Conservation (phyloP, 2,329 filamentous ascomycete species). For the Fusarium sp. region DNA sequence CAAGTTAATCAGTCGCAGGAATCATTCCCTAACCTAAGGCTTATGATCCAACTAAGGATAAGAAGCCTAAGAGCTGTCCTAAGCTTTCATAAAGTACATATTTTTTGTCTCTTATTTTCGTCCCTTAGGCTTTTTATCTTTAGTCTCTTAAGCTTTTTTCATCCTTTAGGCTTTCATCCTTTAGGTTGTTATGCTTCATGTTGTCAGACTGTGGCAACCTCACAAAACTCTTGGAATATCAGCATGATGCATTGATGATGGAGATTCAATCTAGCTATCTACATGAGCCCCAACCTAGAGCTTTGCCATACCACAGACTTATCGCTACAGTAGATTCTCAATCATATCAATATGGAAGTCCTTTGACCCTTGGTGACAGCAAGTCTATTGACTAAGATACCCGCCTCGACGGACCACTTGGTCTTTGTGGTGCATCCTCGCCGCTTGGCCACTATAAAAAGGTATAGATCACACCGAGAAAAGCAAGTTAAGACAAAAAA, state of each 20-base stretch:
- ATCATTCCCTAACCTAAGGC: background rate
- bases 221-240: background rate
- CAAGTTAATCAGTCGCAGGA: too few relatives aligned
- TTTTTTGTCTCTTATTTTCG: too few relatives aligned
- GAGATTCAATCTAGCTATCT: background rate
- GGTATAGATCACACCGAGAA: background rate
- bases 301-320: background rate
- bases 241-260: background rate
- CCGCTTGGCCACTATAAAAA: conserved; percentile 1
- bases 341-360: background rate
- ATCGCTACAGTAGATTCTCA: background rate
- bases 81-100: too few relatives aligned
- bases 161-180: too few relatives aligned
- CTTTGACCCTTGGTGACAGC: background rate
- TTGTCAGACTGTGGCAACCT: too few relatives aligned
- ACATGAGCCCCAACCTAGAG: background rate
- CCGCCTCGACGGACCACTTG: background rate
- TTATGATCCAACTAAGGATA: too few relatives aligned
- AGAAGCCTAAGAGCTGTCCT: too few relatives aligned
- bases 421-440: background rate
- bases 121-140: too few relatives aligned
- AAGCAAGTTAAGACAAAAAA: conserved; percentile 6
- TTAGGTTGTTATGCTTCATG: too few relatives aligned
- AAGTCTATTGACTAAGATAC: background rate
- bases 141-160: too few relatives aligned